Base-by-base conservation (phyloP, 2,329 filamentous ascomycete genomes). In the Talaromyces pinophilus region DNA sequence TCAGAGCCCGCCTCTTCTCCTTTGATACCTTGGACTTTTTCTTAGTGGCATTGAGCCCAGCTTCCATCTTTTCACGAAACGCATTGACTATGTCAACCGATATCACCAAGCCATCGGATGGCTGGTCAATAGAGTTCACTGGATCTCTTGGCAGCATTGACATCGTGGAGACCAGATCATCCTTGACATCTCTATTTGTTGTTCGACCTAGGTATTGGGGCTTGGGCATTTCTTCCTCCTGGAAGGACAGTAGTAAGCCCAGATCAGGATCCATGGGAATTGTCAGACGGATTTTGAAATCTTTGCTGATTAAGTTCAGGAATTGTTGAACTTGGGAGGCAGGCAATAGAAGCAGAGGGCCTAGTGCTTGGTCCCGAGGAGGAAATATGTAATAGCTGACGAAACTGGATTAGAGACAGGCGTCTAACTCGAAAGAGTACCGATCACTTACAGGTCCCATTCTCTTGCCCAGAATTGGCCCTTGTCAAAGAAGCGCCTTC, bases 361-460 rank as follows among this genome's bases (percentile, higher is more conserved):
- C 83, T 35, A 81, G 76, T 15, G 80, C 77, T 7, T 80, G 70
- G 2, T 80, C 75, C 17, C 73, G 69, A 0, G 86, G 85, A 59
- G 86, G 81, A 73, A 88, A 83, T 42, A 92, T 73, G 75, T 91
- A 93, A 77, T 89, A 92, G 64, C 90, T 92, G 61, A 15, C 52
- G 40, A n/a, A 40, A 33, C 13, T 48, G 38, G 46, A 55, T 61
- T 38, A 57, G 13, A 42, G 38, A 30, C 48, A 22, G 6, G 5
- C 40, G 62, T 38, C 19, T 57, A 1, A 5, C 17, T 54, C 57
- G 25, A 25, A 19, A 55, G 44, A 44, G 55, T 30, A 61, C 65
- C 3, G 6, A 8, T 38, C n/a, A 83, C 89, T 83, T 82, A 95
- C 91, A 96, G 80, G 69, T 94, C 88, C 93, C 93, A 97, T 11